Conservation (phyloP, 257 asterid genomes). For the Lycium barbarum region DNA sequence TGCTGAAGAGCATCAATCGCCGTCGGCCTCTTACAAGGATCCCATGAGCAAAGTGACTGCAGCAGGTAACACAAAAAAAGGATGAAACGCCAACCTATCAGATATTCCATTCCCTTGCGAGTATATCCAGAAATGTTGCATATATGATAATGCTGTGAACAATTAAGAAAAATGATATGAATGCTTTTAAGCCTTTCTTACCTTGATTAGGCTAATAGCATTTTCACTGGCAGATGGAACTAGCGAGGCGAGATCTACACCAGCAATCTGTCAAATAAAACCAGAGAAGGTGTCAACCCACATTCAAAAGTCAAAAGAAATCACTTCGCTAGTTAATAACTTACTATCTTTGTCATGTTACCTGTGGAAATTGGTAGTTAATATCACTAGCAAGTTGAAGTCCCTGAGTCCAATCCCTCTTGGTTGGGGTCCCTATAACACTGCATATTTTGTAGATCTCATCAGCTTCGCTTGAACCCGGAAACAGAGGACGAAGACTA, state of each 20-base stretch:
- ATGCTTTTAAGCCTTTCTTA: slow-evolving; percentile 23
- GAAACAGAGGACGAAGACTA: slow-evolving; percentile 89
- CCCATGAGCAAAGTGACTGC: slow-evolving; percentile 93
- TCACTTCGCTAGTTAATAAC: background rate
- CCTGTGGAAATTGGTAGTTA: slow-evolving; percentile 86
- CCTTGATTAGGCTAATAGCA: slow-evolving; percentile 69
- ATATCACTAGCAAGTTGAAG: slow-evolving; percentile 81
- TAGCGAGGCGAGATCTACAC: slow-evolving; percentile 56
- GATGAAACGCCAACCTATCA: background rate
- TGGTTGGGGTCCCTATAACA: slow-evolving; percentile 81
- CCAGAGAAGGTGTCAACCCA: slow-evolving; percentile 16
- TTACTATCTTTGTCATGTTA: slow-evolving; percentile 22
- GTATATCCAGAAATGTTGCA: background rate
- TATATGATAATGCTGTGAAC: background rate
- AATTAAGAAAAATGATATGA: background rate
- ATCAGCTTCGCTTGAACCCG: slow-evolving; percentile 96
- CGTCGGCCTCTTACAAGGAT: slow-evolving; percentile 89
- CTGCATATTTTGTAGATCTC: slow-evolving; percentile 91
- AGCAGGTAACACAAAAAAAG: slow-evolving; percentile 23
- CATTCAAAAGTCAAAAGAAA: background rate
- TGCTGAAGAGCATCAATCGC: slow-evolving; percentile 90
- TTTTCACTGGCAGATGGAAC: slow-evolving; percentile 70
- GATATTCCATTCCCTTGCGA: background rate
- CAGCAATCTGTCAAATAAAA: slow-evolving; percentile 38
- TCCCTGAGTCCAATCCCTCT: slow-evolving; percentile 78